Conservation (phyloP, 129 eudicot genomes). For the Lactuca sativa region DNA sequence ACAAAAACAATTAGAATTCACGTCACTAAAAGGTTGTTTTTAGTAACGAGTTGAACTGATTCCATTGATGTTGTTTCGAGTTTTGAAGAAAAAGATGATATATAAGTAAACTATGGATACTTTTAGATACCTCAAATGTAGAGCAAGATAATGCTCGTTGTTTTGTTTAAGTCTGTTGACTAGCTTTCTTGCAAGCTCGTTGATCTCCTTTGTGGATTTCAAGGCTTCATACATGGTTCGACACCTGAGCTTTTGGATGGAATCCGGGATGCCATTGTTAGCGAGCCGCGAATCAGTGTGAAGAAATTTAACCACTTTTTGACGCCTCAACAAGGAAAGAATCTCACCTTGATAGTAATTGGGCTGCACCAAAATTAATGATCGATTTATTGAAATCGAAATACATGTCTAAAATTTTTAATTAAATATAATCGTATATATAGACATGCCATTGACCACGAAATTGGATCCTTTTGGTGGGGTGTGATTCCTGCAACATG, state of each 20-base stretch:
- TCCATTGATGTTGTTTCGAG: too few species aligned
- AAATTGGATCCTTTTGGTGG: constrained; percentile 45
- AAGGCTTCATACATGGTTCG: constrained; percentile 68
- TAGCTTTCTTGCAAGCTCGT: constrained; percentile 37
- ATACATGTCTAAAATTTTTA: neutral
- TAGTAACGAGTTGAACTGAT: too few species aligned
- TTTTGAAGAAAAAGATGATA: too few species aligned
- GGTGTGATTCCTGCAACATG: constrained; percentile 25
- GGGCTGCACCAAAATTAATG: constrained; percentile 38
- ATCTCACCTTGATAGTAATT: constrained; percentile 52
- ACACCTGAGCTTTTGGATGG: constrained; percentile 68
- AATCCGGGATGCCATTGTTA: constrained; percentile 53
- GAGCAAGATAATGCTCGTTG: constrained; percentile 55
- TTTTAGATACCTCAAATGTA: constrained; percentile 54
- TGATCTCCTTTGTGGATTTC: constrained; percentile 44
- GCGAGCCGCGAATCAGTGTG: constrained; percentile 61
- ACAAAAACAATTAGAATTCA: neutral
- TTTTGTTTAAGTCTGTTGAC: constrained; percentile 40
- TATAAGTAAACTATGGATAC: neutral
- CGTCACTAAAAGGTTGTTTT: too few species aligned
- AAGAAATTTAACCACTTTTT: constrained; percentile 46
- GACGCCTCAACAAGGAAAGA: constrained; percentile 33
- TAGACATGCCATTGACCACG: constrained; percentile 71
- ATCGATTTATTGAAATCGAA: constrained; percentile 6
- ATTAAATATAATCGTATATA: neutral